Evolutionary conservation across 2,329 filamentous ascomycete species (phyloP), one percentile per base, ranked within the genome.

Genomic region (Leptographium wingfieldii): DNA sequence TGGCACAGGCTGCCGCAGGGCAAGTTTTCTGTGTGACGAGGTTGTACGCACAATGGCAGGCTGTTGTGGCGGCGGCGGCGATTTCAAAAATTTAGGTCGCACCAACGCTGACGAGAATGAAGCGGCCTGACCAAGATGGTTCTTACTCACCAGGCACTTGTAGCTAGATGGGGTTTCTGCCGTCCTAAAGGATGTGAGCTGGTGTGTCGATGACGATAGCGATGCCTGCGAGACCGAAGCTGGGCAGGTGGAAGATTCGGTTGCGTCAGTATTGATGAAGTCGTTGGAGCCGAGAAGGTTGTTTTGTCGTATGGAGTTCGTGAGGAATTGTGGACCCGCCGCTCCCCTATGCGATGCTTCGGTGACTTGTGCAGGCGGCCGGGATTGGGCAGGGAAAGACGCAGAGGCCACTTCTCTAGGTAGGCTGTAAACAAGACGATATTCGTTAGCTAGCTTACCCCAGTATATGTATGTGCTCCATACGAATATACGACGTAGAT

Each of bases 1-100:
- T 58, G 85, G 83, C 2, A 78, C 77, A 35, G 83, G 84, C 68
- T 86, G 83, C 63, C 75, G 74, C 55, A 84, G 72, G 35, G 73
- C 71, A 16, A 76, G 71, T 56, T 72, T 73, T 58, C 72, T 74
- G 63, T 70, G 76, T 59, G 74, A 77, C 1, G 74, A 78, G 2
- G 74, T 72, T 12, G 77, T 77, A 48, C 77, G 74, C 57, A 80
- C 69, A 61, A 81, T 75, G 62, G 78, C 75, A 56, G 75, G 61
- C 29, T 59, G 59, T 49, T 57, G 59, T 5, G 56, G 55, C 19
- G 48, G 29, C 38, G 10, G 16, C 11, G 4, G 29, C 16, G n/a
- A 58, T 35, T 11, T 48, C 52, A 12, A 35, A 54, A 59, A 60
- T 46, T 59, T 64, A 5, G 64, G 60, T 7, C 61, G 61, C 22